Conservation (phyloP, 2,329 filamentous ascomycete genomes). For the Xylariaceae sp. region DNA sequence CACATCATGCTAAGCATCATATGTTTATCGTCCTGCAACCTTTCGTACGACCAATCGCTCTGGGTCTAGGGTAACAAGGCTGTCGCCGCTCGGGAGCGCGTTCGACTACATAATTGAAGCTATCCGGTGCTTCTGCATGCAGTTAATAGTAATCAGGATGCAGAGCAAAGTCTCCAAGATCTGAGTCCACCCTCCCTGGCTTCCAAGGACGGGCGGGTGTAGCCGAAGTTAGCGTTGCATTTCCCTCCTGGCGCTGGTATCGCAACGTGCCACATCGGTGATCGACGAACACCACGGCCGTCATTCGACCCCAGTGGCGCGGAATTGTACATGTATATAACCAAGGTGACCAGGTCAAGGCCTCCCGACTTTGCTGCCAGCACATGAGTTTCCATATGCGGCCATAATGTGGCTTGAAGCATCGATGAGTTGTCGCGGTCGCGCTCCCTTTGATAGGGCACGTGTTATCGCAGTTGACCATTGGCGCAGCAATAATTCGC, state of each 20-base stretch:
- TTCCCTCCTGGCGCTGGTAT: conserved; percentile 15
- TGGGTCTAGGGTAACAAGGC: not conserved
- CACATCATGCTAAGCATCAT: conserved; percentile 5
- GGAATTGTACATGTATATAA: conserved; percentile 5
- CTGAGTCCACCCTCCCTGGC: conserved; percentile 14
- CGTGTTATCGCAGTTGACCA: conserved; percentile 3
- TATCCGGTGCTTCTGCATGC: not conserved
- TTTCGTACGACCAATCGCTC: conserved; percentile 2
- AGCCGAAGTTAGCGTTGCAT: conserved; percentile 24
- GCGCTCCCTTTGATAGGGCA: conserved; percentile 6
- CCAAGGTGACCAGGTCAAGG: conserved; percentile 6
- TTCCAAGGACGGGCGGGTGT: conserved; percentile 19
- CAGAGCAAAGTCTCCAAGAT: conserved; percentile 15
- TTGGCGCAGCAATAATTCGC: conserved; percentile 14
- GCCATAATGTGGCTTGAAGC: conserved; percentile 8
- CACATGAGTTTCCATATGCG: conserved; percentile 14
- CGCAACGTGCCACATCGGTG: conserved; percentile 13
- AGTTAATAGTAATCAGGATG: not conserved
- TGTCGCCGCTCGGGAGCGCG: not conserved
- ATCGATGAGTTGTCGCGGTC: conserved; percentile 16
- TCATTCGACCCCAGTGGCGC: conserved; percentile 17
- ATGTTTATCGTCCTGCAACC: conserved; percentile 4
- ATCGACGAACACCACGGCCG: conserved; percentile 19
- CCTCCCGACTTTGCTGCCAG: conserved; percentile 17
- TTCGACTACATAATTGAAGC: not conserved